phyloP scores from a whole-genome alignment of 2,329 filamentous ascomycete species.

The Macrophomina phaseolina region DNA sequence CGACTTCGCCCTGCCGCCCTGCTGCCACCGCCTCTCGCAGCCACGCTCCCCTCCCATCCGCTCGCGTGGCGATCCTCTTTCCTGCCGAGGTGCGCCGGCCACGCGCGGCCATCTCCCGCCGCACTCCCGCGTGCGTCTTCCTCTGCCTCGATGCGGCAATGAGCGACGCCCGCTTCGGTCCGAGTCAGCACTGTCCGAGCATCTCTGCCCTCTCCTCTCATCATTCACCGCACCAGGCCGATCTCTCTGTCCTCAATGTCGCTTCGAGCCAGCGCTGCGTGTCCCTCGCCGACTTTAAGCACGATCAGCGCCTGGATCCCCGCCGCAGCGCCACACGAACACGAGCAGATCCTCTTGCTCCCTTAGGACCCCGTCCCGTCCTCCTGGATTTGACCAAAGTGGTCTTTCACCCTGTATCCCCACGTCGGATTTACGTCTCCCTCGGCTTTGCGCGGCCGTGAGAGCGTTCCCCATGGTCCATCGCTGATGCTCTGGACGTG shows the following conservation, averaged over 20 bases:
- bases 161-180: constrained; percentile 6
- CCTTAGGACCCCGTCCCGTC: constrained; percentile 14
- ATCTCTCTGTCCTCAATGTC: constrained; percentile 10
- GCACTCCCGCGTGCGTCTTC: background rate
- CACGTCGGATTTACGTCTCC: background rate
- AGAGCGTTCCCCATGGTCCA: background rate
- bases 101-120: background rate
- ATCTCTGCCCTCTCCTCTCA: background rate
- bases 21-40: background rate
- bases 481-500: background rate
- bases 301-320: constrained; percentile 19
- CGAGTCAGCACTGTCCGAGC: background rate
- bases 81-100: constrained; percentile 7
- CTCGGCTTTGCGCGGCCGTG: background rate
- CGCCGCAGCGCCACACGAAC: constrained; percentile 22
- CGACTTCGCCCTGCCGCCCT: background rate
- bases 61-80: constrained; percentile 1
- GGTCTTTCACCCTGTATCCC: background rate
- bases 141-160: background rate
- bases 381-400: background rate
- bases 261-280: background rate
- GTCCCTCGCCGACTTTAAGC: constrained; percentile 1
- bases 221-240: constrained; percentile 8
- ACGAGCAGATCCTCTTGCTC: constrained; percentile 20
- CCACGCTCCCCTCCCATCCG: background rate